Conservation (phyloP, 441 rosid species). For the Breynia disticha region DNA sequence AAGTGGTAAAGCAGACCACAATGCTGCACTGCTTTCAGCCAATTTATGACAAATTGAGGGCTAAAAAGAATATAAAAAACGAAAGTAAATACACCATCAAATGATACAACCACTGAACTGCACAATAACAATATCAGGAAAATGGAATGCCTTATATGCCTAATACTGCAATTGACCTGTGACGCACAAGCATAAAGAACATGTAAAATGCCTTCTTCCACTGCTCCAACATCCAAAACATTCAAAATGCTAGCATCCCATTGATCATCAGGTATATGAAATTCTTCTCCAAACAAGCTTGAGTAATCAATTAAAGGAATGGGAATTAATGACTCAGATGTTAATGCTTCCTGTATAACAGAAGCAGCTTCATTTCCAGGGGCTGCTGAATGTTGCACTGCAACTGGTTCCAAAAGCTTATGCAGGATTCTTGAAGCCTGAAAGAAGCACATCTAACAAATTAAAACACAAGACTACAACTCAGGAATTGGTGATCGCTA, state of each 20-base stretch:
- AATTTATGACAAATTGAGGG: slow-evolving; percentile 58
- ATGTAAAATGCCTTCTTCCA: slow-evolving; percentile 85
- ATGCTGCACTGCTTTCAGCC: slow-evolving; percentile 47
- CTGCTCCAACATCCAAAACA: slow-evolving; percentile 59
- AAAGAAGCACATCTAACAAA: slow-evolving; percentile 16
- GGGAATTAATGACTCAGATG: slow-evolving; percentile 33
- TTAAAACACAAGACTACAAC: slow-evolving; percentile 13
- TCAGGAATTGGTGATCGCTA: slow-evolving; percentile 11
- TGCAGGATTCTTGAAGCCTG: slow-evolving; percentile 66
- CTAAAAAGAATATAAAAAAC: slow-evolving; percentile 30
- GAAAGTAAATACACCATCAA: slow-evolving; percentile 17
- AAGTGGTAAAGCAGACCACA: slow-evolving; percentile 77
- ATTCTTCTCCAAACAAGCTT: slow-evolving; percentile 70
- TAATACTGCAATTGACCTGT: slow-evolving; percentile 54
- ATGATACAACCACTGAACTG: slow-evolving; percentile 15
- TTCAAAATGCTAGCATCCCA: slow-evolving; percentile 49
- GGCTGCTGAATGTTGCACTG: slow-evolving; percentile 28
- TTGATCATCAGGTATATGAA: slow-evolving; percentile 41
- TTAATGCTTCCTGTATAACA: slow-evolving; percentile 35
- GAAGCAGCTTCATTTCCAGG: slow-evolving; percentile 27
- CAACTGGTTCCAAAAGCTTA: slow-evolving; percentile 46
- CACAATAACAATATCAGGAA: slow-evolving; percentile 9
- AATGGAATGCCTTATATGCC: slow-evolving; percentile 14
- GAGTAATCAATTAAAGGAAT: slow-evolving; percentile 47
- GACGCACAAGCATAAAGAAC: slow-evolving; percentile 88